Base-by-base conservation (phyloP, 2,329 filamentous ascomycete species). In the Pyricularia sp. region DNA sequence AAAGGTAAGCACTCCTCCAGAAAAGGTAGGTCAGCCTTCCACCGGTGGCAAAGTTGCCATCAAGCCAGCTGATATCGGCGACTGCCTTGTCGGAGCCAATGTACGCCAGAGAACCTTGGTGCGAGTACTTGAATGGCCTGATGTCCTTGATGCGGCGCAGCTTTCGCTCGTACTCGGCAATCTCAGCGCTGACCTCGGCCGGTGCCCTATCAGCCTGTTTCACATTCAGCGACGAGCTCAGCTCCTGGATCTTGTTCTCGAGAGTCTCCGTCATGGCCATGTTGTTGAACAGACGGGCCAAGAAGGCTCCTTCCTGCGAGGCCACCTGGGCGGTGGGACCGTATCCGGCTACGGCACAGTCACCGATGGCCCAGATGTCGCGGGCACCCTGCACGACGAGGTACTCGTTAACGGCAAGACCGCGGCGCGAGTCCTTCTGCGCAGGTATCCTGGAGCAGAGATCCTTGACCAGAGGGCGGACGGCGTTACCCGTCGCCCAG, bases 251-350 rank as follows among this genome's bases (percentile, higher is more conserved):
- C 77, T 94, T 87, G 50, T 79, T 74, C 83, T 98, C 93, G 72
- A 97, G 88, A 67, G 85, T 83, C 76, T 97, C 90, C 2, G 93
- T 96, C 87, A 94, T 96, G 78, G 94, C 95, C 92, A 98, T 97
- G 81, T 95, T 96, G 86, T 99, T 99, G 86, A 99, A 97, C 71
- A 99, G 88, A 72, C 92, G 90, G 59, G 93, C 95, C 55, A 99
- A 87, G 88, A 98, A 99, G 76, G 88, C 90, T 77, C 95, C 95
- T 82, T 99, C 95, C 82, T 99, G 95, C 11, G 92, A 88, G 69
- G 95, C 95, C 65, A 99, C 95, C 84, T 99, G 95, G 33, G 95
- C 95, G 10, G 95, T 99, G 50, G 95, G 95, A 33, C 95, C 95
- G 78, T 99, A 99, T 79, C 97, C 97, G 74, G 95, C 95, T 66